Percentiles rank a stretch among this genome's conserved stretches.
Conservation (phyloP, 2,329 filamentous ascomycete genomes). For the Ophiostoma australiae region DNA sequence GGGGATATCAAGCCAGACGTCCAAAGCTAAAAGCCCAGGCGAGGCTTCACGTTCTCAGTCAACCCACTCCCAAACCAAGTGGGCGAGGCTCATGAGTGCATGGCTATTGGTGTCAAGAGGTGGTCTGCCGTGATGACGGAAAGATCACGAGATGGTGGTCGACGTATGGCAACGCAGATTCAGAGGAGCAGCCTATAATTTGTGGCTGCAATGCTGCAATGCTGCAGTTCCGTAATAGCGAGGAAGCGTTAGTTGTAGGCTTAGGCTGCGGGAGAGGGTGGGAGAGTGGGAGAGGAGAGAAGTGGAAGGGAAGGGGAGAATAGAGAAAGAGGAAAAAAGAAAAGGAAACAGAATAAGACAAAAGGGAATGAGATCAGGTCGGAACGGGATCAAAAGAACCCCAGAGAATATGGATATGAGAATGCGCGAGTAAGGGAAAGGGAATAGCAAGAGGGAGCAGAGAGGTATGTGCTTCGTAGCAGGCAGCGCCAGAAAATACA, state of each 20-base stretch:
- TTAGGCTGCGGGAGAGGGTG: neutral
- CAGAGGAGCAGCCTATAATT: neutral
- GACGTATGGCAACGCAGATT: neutral
- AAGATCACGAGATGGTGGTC: neutral
- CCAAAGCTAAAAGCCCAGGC: neutral
- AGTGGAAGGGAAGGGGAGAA: neutral
- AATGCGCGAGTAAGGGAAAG: slow-evolving; percentile 1
- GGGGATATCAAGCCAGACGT: neutral
- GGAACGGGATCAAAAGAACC: neutral
- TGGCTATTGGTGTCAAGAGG: neutral
- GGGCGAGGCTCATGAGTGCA: slow-evolving; percentile 9
- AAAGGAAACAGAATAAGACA: neutral
- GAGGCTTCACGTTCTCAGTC: neutral
- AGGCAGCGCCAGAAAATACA: neutral
- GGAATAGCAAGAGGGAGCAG: neutral
- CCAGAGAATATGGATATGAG: neutral
- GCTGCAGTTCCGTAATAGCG: neutral
- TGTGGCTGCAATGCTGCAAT: neutral
- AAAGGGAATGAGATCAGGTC: neutral
- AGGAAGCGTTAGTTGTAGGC: neutral
- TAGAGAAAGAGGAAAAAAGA: neutral
- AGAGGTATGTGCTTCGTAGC: neutral
- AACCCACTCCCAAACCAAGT: slow-evolving; percentile 14
- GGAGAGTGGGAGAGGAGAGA: neutral
- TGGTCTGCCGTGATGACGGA: slow-evolving; percentile 13